Evolutionary conservation across 352 stramenopile species (phyloP).

Genomic region (Globisporangium alternatum): DNA sequence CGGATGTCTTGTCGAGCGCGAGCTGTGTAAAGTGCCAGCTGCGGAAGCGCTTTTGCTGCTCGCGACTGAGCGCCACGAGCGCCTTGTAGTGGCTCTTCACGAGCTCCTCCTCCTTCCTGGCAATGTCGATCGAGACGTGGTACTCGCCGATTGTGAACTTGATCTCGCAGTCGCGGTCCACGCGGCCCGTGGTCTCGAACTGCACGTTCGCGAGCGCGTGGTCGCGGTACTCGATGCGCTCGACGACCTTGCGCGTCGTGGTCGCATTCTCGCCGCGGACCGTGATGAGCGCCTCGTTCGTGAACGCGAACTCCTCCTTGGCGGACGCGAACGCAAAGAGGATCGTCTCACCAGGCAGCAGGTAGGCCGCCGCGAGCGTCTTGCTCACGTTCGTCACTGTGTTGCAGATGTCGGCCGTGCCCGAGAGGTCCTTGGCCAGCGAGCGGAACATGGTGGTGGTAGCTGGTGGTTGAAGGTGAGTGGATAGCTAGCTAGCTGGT

Average conservation of each 20-base stretch:
- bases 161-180: constrained; percentile 66
- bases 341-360: constrained; percentile 49
- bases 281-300: constrained; percentile 54
- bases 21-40: not conserved
- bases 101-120: constrained; percentile 37
- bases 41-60: not conserved
- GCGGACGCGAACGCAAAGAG: constrained; percentile 47
- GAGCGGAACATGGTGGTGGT: constrained; percentile 35
- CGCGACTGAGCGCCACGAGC: not conserved
- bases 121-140: constrained; percentile 50
- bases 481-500: not conserved
- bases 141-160: constrained; percentile 48
- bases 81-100: not conserved
- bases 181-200: constrained; percentile 53
- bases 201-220: constrained; percentile 27
- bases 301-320: constrained; percentile 67
- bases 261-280: constrained; percentile 35
- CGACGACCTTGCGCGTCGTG: constrained; percentile 49
- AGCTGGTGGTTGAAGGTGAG: not conserved
- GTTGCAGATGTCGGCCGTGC: constrained; percentile 51
- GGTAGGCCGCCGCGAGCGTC: constrained; percentile 20
- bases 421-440: constrained; percentile 45
- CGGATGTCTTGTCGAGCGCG: not conserved
- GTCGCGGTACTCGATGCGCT: constrained; percentile 41
- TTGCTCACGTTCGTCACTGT: not conserved